Conservation (phyloP, 371 early-diverging fungal genomes). For the Phascolomyces articulosus region DNA sequence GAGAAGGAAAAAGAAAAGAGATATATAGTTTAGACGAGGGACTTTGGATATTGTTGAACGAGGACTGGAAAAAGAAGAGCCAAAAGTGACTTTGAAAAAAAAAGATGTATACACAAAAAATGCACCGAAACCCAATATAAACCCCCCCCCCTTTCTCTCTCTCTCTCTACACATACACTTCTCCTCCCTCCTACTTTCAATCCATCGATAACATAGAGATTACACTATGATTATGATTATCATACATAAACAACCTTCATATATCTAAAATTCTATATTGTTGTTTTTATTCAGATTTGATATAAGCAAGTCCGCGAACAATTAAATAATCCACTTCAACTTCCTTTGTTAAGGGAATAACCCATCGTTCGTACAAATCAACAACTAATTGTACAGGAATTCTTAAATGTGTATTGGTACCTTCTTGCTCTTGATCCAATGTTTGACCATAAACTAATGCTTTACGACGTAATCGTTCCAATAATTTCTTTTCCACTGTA, state of each 20-base stretch:
- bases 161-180: no score
- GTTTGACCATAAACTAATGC: conserved; percentile 94
- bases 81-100: no score
- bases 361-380: conserved; percentile 85
- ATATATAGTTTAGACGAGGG: neutral
- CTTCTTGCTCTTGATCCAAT: conserved; percentile 52
- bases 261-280: no score
- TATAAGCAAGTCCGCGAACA: conserved; percentile 6
- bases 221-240: no score
- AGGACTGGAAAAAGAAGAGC: no score
- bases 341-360: conserved; percentile 86
- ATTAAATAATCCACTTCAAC: conserved; percentile 78
- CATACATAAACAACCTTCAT: no score
- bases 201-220: no score
- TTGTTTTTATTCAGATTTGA: conserved; percentile 2
- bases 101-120: no score
- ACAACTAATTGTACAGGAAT: conserved; percentile 82
- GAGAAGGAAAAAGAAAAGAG: neutral
- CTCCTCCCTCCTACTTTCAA: no score
- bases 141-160: no score
- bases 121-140: no score
- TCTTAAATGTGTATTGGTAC: conserved; percentile 43
- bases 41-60: no score
- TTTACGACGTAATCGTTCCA: conserved; percentile 84
- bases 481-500: conserved; percentile 80